phyloP scores from a whole-genome alignment of 345 rosid species.

The Salix koriyanagi region DNA sequence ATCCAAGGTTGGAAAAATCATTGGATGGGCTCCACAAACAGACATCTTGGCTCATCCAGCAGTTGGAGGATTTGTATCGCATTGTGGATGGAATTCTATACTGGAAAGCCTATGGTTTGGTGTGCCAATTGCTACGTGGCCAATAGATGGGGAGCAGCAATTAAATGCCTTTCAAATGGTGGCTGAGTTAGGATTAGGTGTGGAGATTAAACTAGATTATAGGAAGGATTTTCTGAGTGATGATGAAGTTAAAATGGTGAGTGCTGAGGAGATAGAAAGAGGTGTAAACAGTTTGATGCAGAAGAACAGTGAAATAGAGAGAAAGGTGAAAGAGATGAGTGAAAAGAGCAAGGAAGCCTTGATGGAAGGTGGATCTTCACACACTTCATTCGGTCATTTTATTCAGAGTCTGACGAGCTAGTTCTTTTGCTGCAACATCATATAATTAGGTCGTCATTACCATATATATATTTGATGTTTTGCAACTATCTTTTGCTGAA shows the following conservation, averaged over 20 bases:
- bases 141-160: conserved; percentile 3
- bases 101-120: conserved; percentile 12
- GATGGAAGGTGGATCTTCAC: conserved; percentile 7
- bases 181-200: background rate
- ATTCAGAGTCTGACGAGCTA: background rate
- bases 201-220: background rate
- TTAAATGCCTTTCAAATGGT: conserved; percentile 3
- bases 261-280: background rate
- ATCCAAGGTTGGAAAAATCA: background rate
- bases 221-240: background rate
- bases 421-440: too few relatives aligned
- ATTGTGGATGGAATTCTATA: conserved; percentile 13
- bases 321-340: background rate
- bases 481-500: too few relatives aligned
- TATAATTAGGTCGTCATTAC: too few relatives aligned
- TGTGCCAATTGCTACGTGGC: conserved; percentile 12
- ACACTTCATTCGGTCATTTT: background rate
- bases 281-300: background rate
- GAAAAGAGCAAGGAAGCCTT: background rate
- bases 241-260: background rate
- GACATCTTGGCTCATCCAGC: background rate
- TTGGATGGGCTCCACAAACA: conserved; percentile 7
- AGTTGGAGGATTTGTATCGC: conserved; percentile 10
- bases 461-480: too few relatives aligned
- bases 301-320: background rate